Conservation (phyloP, 2,329 filamentous ascomycete species). For the Moelleriella libera region DNA sequence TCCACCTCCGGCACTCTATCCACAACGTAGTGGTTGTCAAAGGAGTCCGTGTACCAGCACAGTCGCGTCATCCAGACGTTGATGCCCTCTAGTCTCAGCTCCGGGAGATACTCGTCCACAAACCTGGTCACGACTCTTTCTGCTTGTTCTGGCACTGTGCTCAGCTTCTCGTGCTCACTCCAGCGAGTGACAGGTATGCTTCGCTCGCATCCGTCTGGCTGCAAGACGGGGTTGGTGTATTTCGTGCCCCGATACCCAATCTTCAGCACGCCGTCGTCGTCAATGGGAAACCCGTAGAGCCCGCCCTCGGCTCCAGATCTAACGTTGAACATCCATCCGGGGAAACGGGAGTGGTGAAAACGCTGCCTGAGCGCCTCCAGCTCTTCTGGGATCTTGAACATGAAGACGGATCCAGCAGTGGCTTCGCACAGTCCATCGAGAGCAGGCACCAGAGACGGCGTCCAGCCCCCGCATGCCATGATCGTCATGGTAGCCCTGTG, state of each 20-base stretch:
- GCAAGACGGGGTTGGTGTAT: constrained; percentile 27
- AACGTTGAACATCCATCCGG: constrained; percentile 26
- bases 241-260: constrained; percentile 36
- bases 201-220: constrained; percentile 20
- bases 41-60: constrained; percentile 19
- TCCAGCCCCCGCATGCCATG: constrained; percentile 29
- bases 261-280: constrained; percentile 28
- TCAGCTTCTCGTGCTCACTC: constrained; percentile 10
- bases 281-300: constrained; percentile 32
- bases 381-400: constrained; percentile 24
- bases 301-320: constrained; percentile 18
- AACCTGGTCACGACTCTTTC: constrained; percentile 16
- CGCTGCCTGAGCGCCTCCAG: constrained; percentile 19
- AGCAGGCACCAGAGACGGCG: constrained; percentile 23
- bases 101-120: constrained; percentile 25
- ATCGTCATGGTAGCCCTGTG: constrained; percentile 20
- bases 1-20: constrained; percentile 34
- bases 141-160: constrained; percentile 13
- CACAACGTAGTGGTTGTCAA: constrained; percentile 18
- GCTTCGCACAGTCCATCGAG: constrained; percentile 29
- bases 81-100: constrained; percentile 20
- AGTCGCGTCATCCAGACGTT: constrained; percentile 9
- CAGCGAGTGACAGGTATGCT: constrained; percentile 26
- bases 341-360: constrained; percentile 28
- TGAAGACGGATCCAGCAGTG: constrained; percentile 29